Base-by-base conservation (phyloP, 2,329 filamentous ascomycete genomes). In the Phialophora verrucosa region DNA sequence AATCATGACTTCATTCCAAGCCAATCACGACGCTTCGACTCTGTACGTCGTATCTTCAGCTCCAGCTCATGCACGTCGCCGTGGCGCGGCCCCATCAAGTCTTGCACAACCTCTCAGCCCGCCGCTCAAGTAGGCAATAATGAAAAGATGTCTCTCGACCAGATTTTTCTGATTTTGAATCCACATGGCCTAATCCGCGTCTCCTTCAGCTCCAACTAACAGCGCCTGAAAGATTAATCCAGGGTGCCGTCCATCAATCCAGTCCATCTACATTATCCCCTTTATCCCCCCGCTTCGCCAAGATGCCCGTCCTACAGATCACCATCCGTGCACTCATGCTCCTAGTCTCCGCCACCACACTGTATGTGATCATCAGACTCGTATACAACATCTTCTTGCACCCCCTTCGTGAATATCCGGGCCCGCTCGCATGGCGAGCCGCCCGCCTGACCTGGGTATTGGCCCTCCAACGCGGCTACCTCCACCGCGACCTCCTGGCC, bases 401-500 rank as follows among this genome's bases (percentile, higher is more conserved):
- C 0, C 73, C 74, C 1, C 64, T 75, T 10, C 47, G 67, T 2
- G 60, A 64, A 2, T 75, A 73, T 44, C 76, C 76, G 0, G 76
- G 76, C 3, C 75, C 75, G 0, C 77, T 78, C 25, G 49, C 75
- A 12, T 79, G 77, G 10, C 78, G 76, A 3, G 76, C 80, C 44
- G 65, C 64, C 12, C 62, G 67, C 8, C 53, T 69, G 4, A 63
- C 47, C n/a, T 63, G 31, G 65, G 53, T 54, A 23, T 59, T 64
- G 32, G 53, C 47, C 10, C 59, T 78, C 7, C 63, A 74, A 14
- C 76, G 75, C 49, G 80, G 80, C 0, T 75, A 81, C 44, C 73
- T 75, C 2, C 77, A 81, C 62, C 62, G 70, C n/a, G 74, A 74
- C 47, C 74, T 77, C 1, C 75, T 79, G n/a, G 69, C 38, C 29